Percentiles rank a stretch among this genome's conserved stretches.
Evolutionary conservation across 169 alveolate genomes (phyloP).

Genomic region (Cryptosporidium canis): DNA sequence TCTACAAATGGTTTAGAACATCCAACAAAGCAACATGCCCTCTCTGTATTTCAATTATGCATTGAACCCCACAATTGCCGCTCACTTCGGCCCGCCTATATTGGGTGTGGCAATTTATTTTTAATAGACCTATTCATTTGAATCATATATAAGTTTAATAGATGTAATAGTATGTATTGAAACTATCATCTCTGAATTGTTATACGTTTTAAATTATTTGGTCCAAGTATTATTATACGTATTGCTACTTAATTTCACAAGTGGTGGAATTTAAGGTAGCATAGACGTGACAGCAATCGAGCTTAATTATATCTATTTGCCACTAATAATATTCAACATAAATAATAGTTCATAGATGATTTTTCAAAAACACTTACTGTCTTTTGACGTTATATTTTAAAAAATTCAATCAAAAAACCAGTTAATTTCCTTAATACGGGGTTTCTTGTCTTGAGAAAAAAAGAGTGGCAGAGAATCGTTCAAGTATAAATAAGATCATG

Average conservation of each 20-base stretch:
- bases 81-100: background rate
- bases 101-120: background rate
- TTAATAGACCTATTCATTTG: background rate
- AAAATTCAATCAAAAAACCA: background rate
- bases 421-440: background rate
- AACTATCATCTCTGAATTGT: background rate
- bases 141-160: background rate
- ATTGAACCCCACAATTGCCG: background rate
- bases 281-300: background rate
- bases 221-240: background rate
- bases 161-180: background rate
- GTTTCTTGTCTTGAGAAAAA: constrained; percentile 13
- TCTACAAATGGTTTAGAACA: constrained; percentile 81
- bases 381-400: too few relatives aligned
- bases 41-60: constrained; percentile 74
- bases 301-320: background rate
- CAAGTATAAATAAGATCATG: background rate
- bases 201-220: background rate
- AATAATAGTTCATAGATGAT: too few relatives aligned
- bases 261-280: background rate
- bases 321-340: background rate
- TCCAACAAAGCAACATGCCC: constrained; percentile 84
- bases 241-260: background rate
- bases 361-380: too few relatives aligned
- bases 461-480: background rate